Conservation (phyloP, 352 stramenopile species). For the Globisporangium carolinianum region DNA sequence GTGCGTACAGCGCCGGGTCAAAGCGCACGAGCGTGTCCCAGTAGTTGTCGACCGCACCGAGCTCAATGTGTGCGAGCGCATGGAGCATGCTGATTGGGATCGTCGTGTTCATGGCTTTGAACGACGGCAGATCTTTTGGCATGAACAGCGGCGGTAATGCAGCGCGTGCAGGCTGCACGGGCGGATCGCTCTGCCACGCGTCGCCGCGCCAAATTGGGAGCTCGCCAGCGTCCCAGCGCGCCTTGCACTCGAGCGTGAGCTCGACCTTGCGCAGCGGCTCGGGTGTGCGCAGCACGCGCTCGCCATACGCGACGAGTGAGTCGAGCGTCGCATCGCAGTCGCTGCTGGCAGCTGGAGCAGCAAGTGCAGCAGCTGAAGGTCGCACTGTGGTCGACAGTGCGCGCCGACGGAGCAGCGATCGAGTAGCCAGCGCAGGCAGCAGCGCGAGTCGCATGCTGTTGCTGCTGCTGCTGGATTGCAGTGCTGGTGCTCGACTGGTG, state of each 20-base stretch:
- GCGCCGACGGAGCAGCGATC: background rate
- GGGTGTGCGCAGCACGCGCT: slow-evolving; percentile 39
- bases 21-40: slow-evolving; percentile 85
- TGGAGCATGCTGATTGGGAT: slow-evolving; percentile 77
- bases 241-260: slow-evolving; percentile 53
- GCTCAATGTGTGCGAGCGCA: slow-evolving; percentile 79
- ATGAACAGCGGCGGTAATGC: slow-evolving; percentile 36
- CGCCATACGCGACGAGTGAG: slow-evolving; percentile 57
- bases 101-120: slow-evolving; percentile 56
- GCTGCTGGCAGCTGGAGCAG: background rate
- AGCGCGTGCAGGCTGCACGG: slow-evolving; percentile 38
- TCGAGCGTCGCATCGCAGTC: slow-evolving; percentile 12
- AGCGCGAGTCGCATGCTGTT: background rate
- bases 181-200: slow-evolving; percentile 32
- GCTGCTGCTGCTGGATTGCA: too few relatives aligned
- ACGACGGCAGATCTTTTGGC: slow-evolving; percentile 66
- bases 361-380: background rate
- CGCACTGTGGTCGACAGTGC: background rate
- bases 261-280: slow-evolving; percentile 54
- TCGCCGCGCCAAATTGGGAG: slow-evolving; percentile 31
- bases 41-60: slow-evolving; percentile 85
- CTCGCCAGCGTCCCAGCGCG: slow-evolving; percentile 27
- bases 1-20: slow-evolving; percentile 33
- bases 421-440: background rate
- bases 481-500: too few relatives aligned